Conservation (phyloP, 192 early-diverging fungal genomes). For the Diversispora epigaea region DNA sequence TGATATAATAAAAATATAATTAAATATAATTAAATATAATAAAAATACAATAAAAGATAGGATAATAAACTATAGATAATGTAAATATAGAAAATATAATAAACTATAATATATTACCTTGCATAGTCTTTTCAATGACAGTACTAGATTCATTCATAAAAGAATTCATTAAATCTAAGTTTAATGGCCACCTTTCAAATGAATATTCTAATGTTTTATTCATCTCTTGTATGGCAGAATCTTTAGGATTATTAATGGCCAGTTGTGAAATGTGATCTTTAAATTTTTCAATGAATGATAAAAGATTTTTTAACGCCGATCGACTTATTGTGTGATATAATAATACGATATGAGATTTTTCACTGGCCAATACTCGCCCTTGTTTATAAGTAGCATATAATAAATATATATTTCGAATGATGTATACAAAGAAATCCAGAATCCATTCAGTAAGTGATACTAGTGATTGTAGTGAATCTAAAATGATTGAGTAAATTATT, state of each 20-base stretch:
- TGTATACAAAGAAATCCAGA: slow-evolving; percentile 14
- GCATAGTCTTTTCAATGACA: slow-evolving; percentile 2
- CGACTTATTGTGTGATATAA: slow-evolving; percentile 8
- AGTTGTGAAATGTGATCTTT: neutral
- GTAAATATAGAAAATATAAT: neutral
- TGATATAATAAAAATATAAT: neutral
- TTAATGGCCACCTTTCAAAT: slow-evolving; percentile 12
- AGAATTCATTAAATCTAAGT: neutral
- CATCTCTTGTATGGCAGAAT: neutral
- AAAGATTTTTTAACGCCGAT: neutral
- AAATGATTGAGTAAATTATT: too few relatives aligned
- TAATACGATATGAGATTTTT: slow-evolving; percentile 21
- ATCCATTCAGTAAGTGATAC: slow-evolving; percentile 5
- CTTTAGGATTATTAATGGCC: neutral
- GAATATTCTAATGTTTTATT: neutral
- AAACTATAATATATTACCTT: neutral
- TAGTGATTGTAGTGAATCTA: slow-evolving; percentile 18
- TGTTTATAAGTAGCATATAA: neutral
- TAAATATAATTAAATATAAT: neutral
- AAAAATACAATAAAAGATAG: neutral
- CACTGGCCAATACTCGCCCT: neutral
- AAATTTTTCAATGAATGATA: neutral
- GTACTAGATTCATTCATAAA: neutral
- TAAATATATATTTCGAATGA: slow-evolving; percentile 5
- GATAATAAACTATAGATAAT: neutral